phyloP scores from a whole-genome alignment of 2,329 filamentous ascomycete species.

The Ophiocordyceps robertsii region DNA sequence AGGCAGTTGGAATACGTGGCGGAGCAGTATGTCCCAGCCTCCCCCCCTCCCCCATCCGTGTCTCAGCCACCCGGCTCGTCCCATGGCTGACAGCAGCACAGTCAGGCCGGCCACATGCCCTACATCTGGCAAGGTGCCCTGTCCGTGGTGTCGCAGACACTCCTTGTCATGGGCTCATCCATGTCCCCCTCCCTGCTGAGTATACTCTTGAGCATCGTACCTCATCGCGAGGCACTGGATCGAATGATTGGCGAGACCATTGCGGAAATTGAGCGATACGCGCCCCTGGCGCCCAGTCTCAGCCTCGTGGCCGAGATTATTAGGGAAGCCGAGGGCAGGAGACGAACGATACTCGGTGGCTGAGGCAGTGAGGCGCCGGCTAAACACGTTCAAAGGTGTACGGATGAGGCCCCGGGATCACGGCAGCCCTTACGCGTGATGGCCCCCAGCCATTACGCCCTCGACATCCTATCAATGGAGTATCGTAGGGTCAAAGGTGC shows the following conservation, averaged over 20 bases:
- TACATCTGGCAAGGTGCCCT: slow-evolving; percentile 79
- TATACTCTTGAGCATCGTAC: slow-evolving; percentile 45
- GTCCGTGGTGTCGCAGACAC: slow-evolving; percentile 68
- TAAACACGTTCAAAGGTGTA: too few relatives aligned
- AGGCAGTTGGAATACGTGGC: slow-evolving; percentile 67
- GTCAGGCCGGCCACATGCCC: slow-evolving; percentile 70
- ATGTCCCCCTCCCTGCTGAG: slow-evolving; percentile 61
- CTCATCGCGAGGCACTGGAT: slow-evolving; percentile 50
- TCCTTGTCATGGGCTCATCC: slow-evolving; percentile 73
- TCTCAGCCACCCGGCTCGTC: neutral
- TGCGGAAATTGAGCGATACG: slow-evolving; percentile 60
- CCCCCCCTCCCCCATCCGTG: too few relatives aligned
- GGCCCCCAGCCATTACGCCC: too few relatives aligned
- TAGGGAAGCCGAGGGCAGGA: slow-evolving; percentile 61
- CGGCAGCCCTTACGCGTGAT: too few relatives aligned
- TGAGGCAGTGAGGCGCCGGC: slow-evolving; percentile 14
- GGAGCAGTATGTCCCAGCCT: slow-evolving; percentile 51
- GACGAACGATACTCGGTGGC: slow-evolving; percentile 47
- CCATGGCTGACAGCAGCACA: slow-evolving; percentile 14
- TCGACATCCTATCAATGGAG: too few relatives aligned
- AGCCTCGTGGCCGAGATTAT: slow-evolving; percentile 68
- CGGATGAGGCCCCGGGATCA: too few relatives aligned
- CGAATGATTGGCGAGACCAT: slow-evolving; percentile 68
- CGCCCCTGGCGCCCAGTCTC: slow-evolving; percentile 62
- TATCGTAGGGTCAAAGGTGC: too few relatives aligned